Evolutionary conservation across 2,329 filamentous ascomycete genomes (phyloP), one percentile per base, ranked within the genome.

Genomic region (Dendryphion nanum): DNA sequence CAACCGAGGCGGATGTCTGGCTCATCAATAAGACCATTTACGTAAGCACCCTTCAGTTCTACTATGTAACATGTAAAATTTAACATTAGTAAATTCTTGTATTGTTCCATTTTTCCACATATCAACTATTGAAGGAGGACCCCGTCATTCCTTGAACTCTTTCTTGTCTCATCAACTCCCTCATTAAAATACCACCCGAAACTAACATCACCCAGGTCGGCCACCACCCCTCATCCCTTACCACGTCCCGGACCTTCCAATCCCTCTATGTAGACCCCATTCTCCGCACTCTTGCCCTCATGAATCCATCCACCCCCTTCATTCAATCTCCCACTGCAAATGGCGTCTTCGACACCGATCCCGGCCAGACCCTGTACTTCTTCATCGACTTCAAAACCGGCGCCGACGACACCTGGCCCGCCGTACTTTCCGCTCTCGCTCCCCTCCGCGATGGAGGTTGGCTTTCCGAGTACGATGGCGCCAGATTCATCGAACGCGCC

Each of bases 341-440:
- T 52, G 81, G 81, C 21, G 77, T 84, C 12, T 84, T 74, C 53
- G 81, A 84, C 58, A 77, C 77, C 49, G 53, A 55, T 21, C 55
- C 65, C 2, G 67, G 59, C 5, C 79, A 83, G 57, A 83, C 80
- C 0, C 68, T 85, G 5, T 82, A 82, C 63, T 69, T 84, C 32
- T 82, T 81, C 61, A 75, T 84, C 41, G 81, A 84, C 53, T 52
- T 82, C 41, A 84, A 84, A 60, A 83, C 80, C 0, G 63, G 72
- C 23, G 78, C 78, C 5, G 51, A 62, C 1, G 68, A 67, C 20
- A 81, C 81, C 1, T 82, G 76, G 68, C 67, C 77, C 2, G 70
- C 68, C 21, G 78, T 82, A 2, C 65, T 81, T 23, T 51, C 69
- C 17, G 79, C 77, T 0, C 66, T 85, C 1, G 63, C 77, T 33